phyloP scores from a whole-genome alignment of 2,329 filamentous ascomycete genomes.

The Colletotrichum ledebouriae region DNA sequence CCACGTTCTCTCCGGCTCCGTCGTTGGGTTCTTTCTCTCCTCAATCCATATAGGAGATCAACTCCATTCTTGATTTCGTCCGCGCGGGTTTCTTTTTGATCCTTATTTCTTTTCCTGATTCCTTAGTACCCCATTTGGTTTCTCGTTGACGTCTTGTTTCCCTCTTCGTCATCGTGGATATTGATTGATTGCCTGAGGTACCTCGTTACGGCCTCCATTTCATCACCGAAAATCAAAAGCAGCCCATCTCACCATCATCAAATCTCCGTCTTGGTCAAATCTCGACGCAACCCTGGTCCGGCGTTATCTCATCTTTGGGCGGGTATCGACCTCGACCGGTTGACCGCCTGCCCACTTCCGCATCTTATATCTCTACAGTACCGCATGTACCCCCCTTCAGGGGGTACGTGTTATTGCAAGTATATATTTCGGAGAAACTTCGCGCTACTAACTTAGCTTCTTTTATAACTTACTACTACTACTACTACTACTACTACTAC shows the following conservation, averaged over 20 bases:
- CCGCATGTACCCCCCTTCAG: no score
- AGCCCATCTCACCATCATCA: conserved; percentile 19
- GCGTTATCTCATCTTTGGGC: conserved; percentile 8
- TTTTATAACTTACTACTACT: no score
- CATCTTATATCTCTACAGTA: conserved; percentile 3
- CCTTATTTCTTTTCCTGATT: not conserved
- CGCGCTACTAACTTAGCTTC: no score
- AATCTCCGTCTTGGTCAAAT: conserved; percentile 16
- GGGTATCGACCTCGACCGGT: not conserved
- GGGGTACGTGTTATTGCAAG: no score
- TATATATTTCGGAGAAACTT: no score
- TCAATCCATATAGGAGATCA: not conserved
- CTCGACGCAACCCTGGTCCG: conserved; percentile 15
- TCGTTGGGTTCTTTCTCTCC: conserved; percentile 5
- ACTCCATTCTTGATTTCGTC: not conserved
- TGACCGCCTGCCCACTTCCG: conserved; percentile 23
- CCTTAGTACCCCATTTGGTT: not conserved
- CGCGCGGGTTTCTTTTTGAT: not conserved
- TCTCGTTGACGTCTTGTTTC: not conserved
- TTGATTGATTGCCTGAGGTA: not conserved
- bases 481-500: no score
- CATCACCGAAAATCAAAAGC: conserved; percentile 10
- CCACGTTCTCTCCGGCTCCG: conserved; percentile 2
- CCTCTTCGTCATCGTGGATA: conserved; percentile 1
- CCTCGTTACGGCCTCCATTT: not conserved